Evolutionary conservation across 345 rosid species (phyloP).

Genomic region (Capsella bursapastoris): DNA sequence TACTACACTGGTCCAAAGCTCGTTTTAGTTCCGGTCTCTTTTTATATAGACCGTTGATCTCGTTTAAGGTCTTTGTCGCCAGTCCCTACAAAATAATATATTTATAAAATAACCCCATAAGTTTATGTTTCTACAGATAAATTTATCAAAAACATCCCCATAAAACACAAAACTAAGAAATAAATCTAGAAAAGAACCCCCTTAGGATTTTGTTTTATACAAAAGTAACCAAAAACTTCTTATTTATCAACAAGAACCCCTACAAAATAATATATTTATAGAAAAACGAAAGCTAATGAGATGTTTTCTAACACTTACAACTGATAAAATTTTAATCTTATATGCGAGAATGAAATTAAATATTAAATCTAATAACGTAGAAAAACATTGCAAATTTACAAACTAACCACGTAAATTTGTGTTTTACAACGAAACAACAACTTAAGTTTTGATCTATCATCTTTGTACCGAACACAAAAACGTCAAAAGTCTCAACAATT

Average conservation of each 20-base stretch:
- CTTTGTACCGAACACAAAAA: neutral
- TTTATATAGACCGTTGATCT: constrained; percentile 36
- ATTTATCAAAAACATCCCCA: too few species aligned
- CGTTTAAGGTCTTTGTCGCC: constrained; percentile 15
- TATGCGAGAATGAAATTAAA: too few species aligned
- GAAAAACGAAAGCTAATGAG: neutral
- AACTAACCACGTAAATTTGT: neutral
- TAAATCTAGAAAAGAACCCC: neutral
- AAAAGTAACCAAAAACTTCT: neutral
- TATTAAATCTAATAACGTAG: neutral
- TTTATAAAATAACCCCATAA: neutral
- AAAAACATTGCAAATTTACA: neutral
- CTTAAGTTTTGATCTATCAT: too few species aligned
- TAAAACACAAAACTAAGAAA: too few species aligned
- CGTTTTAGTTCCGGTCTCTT: constrained; percentile 45
- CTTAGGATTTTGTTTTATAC: neutral
- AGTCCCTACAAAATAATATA: constrained; percentile 22
- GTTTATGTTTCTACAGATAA: neutral
- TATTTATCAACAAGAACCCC: too few species aligned
- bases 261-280: too few species aligned
- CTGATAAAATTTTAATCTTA: neutral
- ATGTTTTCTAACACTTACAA: too few species aligned
- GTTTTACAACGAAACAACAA: neutral
- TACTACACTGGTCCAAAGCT: constrained; percentile 51
- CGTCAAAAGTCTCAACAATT: neutral